These are phyloP conservation scores for Hansfordia pulvinata DNA, from an alignment of 2,329 filamentous ascomycete genomes.

Conservation along the genomic window DNA sequence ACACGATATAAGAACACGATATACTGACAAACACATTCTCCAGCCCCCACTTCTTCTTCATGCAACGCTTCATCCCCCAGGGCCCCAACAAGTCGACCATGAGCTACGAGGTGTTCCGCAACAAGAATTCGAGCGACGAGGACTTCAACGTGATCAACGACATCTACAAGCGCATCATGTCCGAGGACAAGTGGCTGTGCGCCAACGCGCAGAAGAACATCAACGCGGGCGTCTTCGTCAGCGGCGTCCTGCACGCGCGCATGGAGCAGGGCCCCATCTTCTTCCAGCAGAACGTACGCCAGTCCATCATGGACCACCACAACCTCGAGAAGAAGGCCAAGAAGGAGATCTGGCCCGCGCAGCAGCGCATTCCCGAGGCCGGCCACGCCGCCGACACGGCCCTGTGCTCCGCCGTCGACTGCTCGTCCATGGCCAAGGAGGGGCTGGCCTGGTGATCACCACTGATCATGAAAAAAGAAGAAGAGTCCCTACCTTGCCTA, in stretches of 20 bases:
- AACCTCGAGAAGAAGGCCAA: constrained; percentile 28
- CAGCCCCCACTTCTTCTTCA: constrained; percentile 49
- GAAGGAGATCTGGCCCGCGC: constrained; percentile 38
- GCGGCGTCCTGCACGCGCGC: constrained; percentile 47
- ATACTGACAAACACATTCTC: constrained; percentile 1
- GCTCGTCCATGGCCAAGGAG: background rate
- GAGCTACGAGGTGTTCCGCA: constrained; percentile 49
- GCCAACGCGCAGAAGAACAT: constrained; percentile 45
- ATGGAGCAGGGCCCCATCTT: constrained; percentile 45
- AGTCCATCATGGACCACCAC: constrained; percentile 31
- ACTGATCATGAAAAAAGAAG: background rate
- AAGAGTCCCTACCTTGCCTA: too few species aligned
- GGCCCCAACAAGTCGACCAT: constrained; percentile 36
- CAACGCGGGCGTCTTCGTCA: constrained; percentile 46
- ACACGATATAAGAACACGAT: background rate
- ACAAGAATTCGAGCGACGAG: constrained; percentile 43
- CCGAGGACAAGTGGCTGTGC: constrained; percentile 51
- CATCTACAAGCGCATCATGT: constrained; percentile 51
- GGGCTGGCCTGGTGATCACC: background rate
- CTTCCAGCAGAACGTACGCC: constrained; percentile 38
- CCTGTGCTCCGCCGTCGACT: background rate
- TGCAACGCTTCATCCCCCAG: constrained; percentile 46
- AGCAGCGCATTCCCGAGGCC: constrained; percentile 16
- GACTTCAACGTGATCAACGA: constrained; percentile 42
- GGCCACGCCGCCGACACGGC: background rate